These are phyloP conservation scores for Podospora fimiseda DNA, from an alignment of 495 filamentous ascomycete species.

Conservation along the genomic window DNA sequence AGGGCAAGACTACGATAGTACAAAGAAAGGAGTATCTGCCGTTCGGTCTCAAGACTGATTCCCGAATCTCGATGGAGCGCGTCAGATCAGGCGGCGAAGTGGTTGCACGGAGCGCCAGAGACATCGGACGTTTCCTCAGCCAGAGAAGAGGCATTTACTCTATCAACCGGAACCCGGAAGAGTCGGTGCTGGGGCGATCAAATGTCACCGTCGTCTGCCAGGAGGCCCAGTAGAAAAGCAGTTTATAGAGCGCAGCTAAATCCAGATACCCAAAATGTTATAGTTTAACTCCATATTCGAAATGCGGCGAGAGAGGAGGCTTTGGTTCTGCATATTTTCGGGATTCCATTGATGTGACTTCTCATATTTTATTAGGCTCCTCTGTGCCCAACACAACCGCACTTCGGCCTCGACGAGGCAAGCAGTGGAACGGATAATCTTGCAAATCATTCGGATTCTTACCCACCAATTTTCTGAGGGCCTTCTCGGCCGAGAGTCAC, in stretches of 20 bases:
- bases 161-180: conserved; percentile 60
- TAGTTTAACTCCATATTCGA: no score
- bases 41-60: conserved; percentile 64
- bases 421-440: background rate
- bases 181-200: conserved; percentile 14
- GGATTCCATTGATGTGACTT: no score
- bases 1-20: conserved; percentile 14
- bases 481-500: background rate
- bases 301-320: no score
- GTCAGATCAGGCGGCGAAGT: conserved; percentile 59
- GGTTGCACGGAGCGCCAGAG: conserved; percentile 54
- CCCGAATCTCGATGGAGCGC: conserved; percentile 44
- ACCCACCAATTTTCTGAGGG: background rate
- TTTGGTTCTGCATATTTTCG: no score
- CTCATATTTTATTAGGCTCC: no score
- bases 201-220: conserved; percentile 13
- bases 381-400: background rate
- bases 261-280: conserved; percentile 8
- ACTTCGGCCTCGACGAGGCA: no score
- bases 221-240: conserved; percentile 11
- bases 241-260: background rate
- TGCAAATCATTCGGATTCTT: background rate
- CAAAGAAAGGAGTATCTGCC: conserved; percentile 42
- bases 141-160: conserved; percentile 71
- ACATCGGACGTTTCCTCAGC: conserved; percentile 65